Conservation (phyloP, 306 rosid species). For the Amphicarpaea edgeworthii region DNA sequence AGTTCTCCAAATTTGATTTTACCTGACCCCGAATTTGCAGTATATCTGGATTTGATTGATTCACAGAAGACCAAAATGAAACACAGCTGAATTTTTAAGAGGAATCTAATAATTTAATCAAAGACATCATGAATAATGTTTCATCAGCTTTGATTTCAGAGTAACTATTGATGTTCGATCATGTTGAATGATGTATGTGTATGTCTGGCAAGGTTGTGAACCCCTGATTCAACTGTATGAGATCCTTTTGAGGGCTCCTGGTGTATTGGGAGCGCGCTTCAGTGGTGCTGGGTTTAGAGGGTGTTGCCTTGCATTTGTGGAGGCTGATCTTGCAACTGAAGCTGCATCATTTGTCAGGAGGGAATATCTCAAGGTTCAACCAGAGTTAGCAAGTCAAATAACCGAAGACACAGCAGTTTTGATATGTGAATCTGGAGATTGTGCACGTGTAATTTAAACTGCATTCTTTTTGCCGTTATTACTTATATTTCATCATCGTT, state of each 20-base stretch:
- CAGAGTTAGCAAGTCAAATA: slow-evolving; percentile 62
- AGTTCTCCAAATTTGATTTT: background rate
- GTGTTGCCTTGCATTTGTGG: slow-evolving; percentile 89
- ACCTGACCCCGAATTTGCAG: background rate
- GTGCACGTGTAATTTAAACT: slow-evolving; percentile 68
- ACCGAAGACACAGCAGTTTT: slow-evolving; percentile 56
- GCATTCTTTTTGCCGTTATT: background rate
- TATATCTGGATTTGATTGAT: slow-evolving; percentile 19
- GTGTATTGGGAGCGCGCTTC: slow-evolving; percentile 88
- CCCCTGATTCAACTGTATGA: slow-evolving; percentile 82
- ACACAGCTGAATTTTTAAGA: slow-evolving; percentile 3
- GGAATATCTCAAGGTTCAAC: slow-evolving; percentile 73
- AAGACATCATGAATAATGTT: slow-evolving; percentile 4
- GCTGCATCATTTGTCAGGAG: slow-evolving; percentile 75
- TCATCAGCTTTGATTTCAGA: slow-evolving; percentile 15
- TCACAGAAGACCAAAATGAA: slow-evolving; percentile 14
- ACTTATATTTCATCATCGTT: background rate
- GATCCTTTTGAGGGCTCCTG: slow-evolving; percentile 83
- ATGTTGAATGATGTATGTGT: slow-evolving; percentile 39
- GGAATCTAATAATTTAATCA: background rate
- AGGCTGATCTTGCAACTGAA: slow-evolving; percentile 65
- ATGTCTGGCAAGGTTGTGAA: slow-evolving; percentile 66
- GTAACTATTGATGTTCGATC: slow-evolving; percentile 27
- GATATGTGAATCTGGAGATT: slow-evolving; percentile 78
- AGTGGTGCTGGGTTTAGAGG: slow-evolving; percentile 99